Percentiles rank a stretch among this genome's conserved stretches.
Evolutionary conservation across 2,329 filamentous ascomycete species (phyloP).

Genomic region (Ophioceras dolichostomum): DNA sequence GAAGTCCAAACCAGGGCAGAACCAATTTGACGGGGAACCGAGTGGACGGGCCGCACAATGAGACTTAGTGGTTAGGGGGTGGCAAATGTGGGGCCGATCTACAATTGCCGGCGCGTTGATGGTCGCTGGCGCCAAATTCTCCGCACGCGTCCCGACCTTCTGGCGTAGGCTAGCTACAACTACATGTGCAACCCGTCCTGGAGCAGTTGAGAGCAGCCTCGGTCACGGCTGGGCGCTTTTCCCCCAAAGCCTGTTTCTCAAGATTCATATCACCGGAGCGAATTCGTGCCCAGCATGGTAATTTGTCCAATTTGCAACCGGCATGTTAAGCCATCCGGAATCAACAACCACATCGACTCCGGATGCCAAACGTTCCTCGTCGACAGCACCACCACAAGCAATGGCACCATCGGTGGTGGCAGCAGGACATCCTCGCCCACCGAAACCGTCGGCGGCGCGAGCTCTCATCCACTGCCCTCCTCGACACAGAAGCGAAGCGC

Average conservation of each 20-base stretch:
- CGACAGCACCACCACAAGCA: slow-evolving; percentile 27
- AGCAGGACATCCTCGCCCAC: slow-evolving; percentile 16
- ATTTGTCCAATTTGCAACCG: slow-evolving; percentile 74
- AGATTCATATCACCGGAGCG: background rate
- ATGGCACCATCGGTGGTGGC: slow-evolving; percentile 10
- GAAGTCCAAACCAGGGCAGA: no score
- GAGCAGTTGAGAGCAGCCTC: background rate
- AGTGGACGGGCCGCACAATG: no score
- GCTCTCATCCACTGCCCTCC: slow-evolving; percentile 20
- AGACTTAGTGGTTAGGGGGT: no score
- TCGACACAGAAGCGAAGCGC: slow-evolving; percentile 39
- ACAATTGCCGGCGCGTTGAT: no score
- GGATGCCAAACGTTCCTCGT: slow-evolving; percentile 58
- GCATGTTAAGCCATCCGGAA: slow-evolving; percentile 57
- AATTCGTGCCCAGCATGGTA: no score
- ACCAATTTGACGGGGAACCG: no score
- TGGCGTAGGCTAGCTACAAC: no score
- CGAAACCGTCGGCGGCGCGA: slow-evolving; percentile 14
- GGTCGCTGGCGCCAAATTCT: no score
- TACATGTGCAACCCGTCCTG: background rate
- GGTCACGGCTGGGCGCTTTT: no score
- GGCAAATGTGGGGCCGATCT: no score
- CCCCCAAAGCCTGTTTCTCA: no score
- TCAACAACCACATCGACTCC: slow-evolving; percentile 88
- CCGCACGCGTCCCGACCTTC: no score